Evolutionary conservation across 1,139 yeast genomes (phyloP).

Genomic region (Pichia cactophila): DNA sequence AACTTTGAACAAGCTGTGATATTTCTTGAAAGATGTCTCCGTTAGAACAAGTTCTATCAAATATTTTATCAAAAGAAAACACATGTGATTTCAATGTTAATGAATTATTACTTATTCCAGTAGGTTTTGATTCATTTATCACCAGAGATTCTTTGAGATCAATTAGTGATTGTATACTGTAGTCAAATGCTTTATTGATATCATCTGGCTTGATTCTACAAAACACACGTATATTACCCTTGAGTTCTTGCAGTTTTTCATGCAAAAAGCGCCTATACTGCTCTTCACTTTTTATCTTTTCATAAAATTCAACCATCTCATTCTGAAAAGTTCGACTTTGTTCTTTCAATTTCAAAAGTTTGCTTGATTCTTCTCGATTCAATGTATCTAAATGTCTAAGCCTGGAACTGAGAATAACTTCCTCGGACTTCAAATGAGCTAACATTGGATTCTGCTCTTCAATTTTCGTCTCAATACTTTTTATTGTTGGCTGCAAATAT

Average conservation of each 20-base stretch:
- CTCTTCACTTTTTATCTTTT: constrained; percentile 33
- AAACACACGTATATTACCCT: constrained; percentile 88
- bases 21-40: constrained; percentile 70
- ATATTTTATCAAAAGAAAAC: constrained; percentile 76
- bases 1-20: constrained; percentile 81
- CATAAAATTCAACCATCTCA: background rate
- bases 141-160: constrained; percentile 45
- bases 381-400: constrained; percentile 5
- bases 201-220: constrained; percentile 69
- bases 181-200: constrained; percentile 11
- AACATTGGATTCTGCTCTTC: background rate
- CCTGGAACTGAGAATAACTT: constrained; percentile 9
- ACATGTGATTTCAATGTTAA: constrained; percentile 25
- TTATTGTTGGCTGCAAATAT: background rate
- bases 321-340: constrained; percentile 3
- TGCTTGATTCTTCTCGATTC: constrained; percentile 10
- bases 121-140: constrained; percentile 26
- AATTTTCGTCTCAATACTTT: background rate
- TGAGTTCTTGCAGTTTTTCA: constrained; percentile 71
- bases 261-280: constrained; percentile 58
- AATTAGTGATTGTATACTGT: constrained; percentile 16
- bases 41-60: constrained; percentile 48
- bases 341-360: constrained; percentile 8
- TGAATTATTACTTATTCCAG: background rate
- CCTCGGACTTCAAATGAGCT: constrained; percentile 13